phyloP scores from a whole-genome alignment of 495 filamentous ascomycete genomes.

The Penicillium soppii region DNA sequence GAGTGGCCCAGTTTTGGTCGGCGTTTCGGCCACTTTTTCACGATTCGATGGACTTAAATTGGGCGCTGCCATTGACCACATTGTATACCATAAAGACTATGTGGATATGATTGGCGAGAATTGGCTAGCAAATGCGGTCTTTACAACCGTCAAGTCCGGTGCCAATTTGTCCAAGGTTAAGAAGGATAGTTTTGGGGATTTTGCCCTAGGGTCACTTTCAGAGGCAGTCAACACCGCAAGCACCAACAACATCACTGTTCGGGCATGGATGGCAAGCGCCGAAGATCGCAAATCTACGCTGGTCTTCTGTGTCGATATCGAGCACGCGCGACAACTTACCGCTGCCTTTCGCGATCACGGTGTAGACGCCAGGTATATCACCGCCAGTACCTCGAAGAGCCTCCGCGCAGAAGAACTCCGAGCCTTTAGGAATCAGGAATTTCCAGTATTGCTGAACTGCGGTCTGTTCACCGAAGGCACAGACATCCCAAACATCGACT shows the following conservation, averaged over 20 bases:
- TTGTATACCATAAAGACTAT: constrained; percentile 97
- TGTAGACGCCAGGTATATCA: constrained; percentile 81
- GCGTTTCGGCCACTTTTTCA: constrained; percentile 91
- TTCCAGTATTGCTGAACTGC: constrained; percentile 89
- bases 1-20: constrained; percentile 71
- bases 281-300: constrained; percentile 75
- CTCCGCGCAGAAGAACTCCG: constrained; percentile 66
- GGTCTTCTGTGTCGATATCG: constrained; percentile 88
- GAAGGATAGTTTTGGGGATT: constrained; percentile 70
- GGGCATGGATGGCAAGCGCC: constrained; percentile 80
- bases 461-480: constrained; percentile 96
- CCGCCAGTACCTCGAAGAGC: constrained; percentile 66
- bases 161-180: constrained; percentile 72
- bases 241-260: constrained; percentile 78
- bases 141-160: constrained; percentile 85
- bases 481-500: constrained; percentile 97
- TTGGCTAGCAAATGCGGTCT: constrained; percentile 79
- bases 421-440: constrained; percentile 72
- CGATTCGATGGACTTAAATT: constrained; percentile 85
- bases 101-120: constrained; percentile 94
- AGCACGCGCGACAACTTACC: constrained; percentile 73
- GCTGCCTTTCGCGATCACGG: constrained; percentile 71
- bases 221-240: constrained; percentile 73
- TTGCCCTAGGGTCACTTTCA: constrained; percentile 70
- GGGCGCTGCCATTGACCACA: constrained; percentile 86